Conservation (phyloP, 2,329 filamentous ascomycete genomes). For the Fusarium caatingaense region DNA sequence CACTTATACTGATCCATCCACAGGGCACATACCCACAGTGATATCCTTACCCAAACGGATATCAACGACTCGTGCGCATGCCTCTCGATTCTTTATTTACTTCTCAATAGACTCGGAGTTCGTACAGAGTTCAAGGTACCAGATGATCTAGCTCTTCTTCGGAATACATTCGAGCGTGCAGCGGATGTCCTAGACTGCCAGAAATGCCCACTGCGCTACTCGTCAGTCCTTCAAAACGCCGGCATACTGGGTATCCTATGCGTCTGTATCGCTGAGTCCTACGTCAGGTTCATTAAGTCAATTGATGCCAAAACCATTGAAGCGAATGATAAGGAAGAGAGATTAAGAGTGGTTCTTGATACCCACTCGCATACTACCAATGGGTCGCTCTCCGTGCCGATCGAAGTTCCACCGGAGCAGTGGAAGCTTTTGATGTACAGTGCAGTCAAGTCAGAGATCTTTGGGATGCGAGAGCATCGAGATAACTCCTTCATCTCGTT, state of each 20-base stretch:
- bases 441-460: constrained; percentile 1
- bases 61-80: constrained; percentile 14
- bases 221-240: constrained; percentile 4
- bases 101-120: constrained; percentile 3
- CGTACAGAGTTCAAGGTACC: not conserved
- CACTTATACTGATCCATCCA: not conserved
- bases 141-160: not conserved
- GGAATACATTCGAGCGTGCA: constrained; percentile 7
- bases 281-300: constrained; percentile 5
- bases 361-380: not conserved
- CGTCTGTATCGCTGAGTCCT: constrained; percentile 4
- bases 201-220: not conserved
- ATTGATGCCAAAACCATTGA: not conserved
- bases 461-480: not conserved
- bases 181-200: not conserved
- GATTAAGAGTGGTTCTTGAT: not conserved
- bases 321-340: not conserved
- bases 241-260: constrained; percentile 3
- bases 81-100: constrained; percentile 1
- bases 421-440: constrained; percentile 12
- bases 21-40: not conserved
- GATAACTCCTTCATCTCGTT: not conserved
- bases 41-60: constrained; percentile 6
- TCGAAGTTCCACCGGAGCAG: constrained; percentile 7
- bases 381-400: not conserved